A percentile compares a stretch with the other conserved stretches of the same genome.
Evolutionary conservation across 768 basidiomycete species (phyloP).

Genomic region (Collybia mongolica): DNA sequence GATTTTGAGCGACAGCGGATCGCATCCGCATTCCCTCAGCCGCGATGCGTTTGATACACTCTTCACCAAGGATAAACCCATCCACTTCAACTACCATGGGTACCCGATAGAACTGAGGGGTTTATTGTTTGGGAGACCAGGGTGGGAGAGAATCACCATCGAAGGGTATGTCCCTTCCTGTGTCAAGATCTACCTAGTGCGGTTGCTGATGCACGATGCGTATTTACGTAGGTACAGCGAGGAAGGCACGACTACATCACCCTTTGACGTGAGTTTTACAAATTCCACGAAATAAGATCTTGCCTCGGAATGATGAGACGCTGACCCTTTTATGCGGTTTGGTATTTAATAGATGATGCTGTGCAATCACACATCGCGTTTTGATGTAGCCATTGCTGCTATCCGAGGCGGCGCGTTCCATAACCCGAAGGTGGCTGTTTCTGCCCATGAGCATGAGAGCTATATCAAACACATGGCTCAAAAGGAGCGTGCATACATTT

Average conservation of each 20-base stretch:
- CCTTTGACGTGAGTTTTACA: slow-evolving; percentile 70
- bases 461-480: slow-evolving; percentile 57
- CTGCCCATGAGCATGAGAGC: slow-evolving; percentile 56
- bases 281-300: background rate
- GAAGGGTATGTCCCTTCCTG: slow-evolving; percentile 47
- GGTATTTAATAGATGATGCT: slow-evolving; percentile 61
- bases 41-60: slow-evolving; percentile 62
- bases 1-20: slow-evolving; percentile 67
- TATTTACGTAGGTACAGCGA: slow-evolving; percentile 29
- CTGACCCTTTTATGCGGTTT: background rate
- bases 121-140: slow-evolving; percentile 56
- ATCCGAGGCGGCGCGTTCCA: slow-evolving; percentile 50
- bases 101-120: slow-evolving; percentile 74
- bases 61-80: slow-evolving; percentile 66
- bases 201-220: background rate
- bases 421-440: slow-evolving; percentile 55
- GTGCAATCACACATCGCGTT: slow-evolving; percentile 66
- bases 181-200: background rate
- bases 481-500: slow-evolving; percentile 64
- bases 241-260: slow-evolving; percentile 80
- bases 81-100: slow-evolving; percentile 86
- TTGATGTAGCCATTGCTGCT: slow-evolving; percentile 61
- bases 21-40: slow-evolving; percentile 74
- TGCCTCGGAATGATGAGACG: background rate
- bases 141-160: slow-evolving; percentile 49